phyloP scores from a whole-genome alignment of 148 eudicot genomes.

The Camellia granthamiana region DNA sequence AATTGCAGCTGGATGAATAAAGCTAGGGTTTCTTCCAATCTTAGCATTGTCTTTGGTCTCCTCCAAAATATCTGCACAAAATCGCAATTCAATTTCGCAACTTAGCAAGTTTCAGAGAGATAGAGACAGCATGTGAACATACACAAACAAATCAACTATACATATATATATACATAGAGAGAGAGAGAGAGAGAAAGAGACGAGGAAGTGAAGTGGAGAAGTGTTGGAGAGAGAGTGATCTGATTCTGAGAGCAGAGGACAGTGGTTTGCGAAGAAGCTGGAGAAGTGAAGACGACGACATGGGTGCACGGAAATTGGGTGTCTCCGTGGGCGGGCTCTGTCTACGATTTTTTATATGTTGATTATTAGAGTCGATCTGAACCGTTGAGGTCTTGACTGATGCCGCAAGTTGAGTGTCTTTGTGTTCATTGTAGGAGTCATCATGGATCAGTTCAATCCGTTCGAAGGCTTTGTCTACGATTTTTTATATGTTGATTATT shows the following conservation, averaged over 20 bases:
- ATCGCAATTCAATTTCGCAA: conserved; percentile 13
- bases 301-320: neutral
- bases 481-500: neutral
- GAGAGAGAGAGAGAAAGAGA: conserved; percentile 13
- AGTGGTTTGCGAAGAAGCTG: conserved; percentile 23
- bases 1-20: conserved; percentile 69
- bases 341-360: neutral
- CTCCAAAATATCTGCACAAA: conserved; percentile 36
- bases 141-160: no score
- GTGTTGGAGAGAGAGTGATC: conserved; percentile 15
- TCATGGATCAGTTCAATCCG: no score
- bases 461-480: neutral
- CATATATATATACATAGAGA: neutral
- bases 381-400: neutral
- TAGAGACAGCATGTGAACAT: neutral
- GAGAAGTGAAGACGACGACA: conserved; percentile 17
- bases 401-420: neutral
- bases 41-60: conserved; percentile 23
- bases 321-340: neutral
- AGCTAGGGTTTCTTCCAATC: conserved; percentile 20
- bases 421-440: no score
- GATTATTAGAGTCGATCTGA: neutral
- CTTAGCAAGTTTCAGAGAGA: neutral
- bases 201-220: conserved; percentile 20
- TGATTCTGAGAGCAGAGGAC: conserved; percentile 15